A percentile compares a stretch with the other conserved stretches of the same genome.
These are phyloP conservation scores for Diutina catenulata DNA, from an alignment of 1,139 yeast species.

Conservation along the genomic window DNA sequence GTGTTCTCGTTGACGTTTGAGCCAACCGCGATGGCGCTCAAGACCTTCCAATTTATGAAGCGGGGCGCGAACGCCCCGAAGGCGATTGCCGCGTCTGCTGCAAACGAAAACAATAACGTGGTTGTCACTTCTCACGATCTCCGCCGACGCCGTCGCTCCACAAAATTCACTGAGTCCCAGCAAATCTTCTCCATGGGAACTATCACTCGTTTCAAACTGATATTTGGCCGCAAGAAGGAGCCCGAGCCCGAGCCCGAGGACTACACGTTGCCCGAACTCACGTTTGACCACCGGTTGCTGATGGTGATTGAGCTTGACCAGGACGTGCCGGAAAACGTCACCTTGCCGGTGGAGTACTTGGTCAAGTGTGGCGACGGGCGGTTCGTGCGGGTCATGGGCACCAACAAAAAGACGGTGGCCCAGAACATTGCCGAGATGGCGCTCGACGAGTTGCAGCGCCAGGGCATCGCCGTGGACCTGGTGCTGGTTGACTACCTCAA, in stretches of 20 bases:
- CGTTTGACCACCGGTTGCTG: conserved; percentile 2
- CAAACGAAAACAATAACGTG: no score
- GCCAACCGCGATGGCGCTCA: neutral
- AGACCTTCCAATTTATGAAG: conserved; percentile 1
- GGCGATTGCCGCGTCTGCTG: no score
- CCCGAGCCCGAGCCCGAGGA: neutral
- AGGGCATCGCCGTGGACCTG: conserved; percentile 1
- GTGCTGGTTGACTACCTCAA: conserved; percentile 1
- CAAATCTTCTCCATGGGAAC: neutral
- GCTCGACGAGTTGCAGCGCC: conserved; percentile 3
- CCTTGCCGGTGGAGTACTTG: conserved; percentile 2
- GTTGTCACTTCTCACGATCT: neutral
- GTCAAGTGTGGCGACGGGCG: neutral
- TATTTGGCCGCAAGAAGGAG: neutral
- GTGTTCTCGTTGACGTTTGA: neutral
- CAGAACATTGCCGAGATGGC: conserved; percentile 5
- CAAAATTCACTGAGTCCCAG: neutral
- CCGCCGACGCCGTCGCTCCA: neutral
- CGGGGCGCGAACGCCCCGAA: neutral
- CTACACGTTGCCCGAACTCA: neutral
- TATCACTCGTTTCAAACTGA: neutral
- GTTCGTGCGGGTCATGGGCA: conserved; percentile 2
- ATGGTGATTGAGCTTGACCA: conserved; percentile 4
- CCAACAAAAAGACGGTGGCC: conserved; percentile 5
- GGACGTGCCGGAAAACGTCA: neutral